phyloP scores from a whole-genome alignment of 192 early-diverging fungal species.

The Linnemannia schmuckeri region DNA sequence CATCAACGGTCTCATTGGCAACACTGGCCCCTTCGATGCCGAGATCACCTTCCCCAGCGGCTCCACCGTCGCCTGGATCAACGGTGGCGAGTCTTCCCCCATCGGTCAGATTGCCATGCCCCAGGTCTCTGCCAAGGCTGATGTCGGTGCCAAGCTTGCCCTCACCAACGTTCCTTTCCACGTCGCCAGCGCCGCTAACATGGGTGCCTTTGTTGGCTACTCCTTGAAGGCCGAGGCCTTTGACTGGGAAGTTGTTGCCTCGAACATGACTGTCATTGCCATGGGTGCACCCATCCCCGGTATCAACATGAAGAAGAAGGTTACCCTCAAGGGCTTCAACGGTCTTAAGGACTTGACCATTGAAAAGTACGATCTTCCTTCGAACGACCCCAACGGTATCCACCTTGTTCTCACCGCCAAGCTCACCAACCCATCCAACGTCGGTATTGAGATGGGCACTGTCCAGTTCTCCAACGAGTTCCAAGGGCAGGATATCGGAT shows the following conservation, averaged over 20 bases:
- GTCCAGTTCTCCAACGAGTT: slow-evolving; percentile 60
- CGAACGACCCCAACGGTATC: slow-evolving; percentile 61
- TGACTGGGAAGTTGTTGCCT: slow-evolving; percentile 63
- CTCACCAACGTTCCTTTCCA: slow-evolving; percentile 57
- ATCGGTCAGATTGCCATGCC: slow-evolving; percentile 65
- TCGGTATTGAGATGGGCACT: slow-evolving; percentile 69
- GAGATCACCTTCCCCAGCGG: slow-evolving; percentile 58
- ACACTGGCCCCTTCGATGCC: slow-evolving; percentile 57
- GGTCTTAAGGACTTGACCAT: slow-evolving; percentile 58
- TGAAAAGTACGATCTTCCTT: slow-evolving; percentile 63
- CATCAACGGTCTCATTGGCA: slow-evolving; percentile 52
- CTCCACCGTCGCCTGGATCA: slow-evolving; percentile 56
- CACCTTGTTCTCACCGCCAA: slow-evolving; percentile 37
- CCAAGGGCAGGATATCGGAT: slow-evolving; percentile 58
- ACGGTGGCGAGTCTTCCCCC: slow-evolving; percentile 25
- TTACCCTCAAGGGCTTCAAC: slow-evolving; percentile 64
- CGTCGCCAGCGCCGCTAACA: slow-evolving; percentile 51
- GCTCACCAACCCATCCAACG: slow-evolving; percentile 64
- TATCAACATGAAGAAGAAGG: slow-evolving; percentile 63
- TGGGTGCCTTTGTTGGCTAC: slow-evolving; percentile 65
- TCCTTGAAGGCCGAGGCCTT: slow-evolving; percentile 62
- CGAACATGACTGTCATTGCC: slow-evolving; percentile 63
- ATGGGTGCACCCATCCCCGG: slow-evolving; percentile 64
- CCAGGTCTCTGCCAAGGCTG: slow-evolving; percentile 55
- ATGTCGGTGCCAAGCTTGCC: slow-evolving; percentile 64